Evolutionary conservation across 805 yeast species (phyloP).

Genomic region (Phaffomyces antillensis): DNA sequence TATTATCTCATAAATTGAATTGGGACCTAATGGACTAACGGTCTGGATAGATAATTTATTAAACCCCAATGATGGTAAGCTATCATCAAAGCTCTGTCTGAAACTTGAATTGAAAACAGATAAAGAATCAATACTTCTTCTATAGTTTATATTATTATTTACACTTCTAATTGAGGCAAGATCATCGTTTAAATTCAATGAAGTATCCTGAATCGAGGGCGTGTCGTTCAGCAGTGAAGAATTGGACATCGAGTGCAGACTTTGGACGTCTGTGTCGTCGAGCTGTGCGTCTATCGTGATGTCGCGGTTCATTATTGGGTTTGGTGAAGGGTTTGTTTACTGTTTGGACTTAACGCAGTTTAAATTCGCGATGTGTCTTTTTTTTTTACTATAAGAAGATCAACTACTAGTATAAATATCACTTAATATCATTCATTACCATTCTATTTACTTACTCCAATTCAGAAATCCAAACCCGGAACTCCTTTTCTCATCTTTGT

Average conservation of each 20-base stretch:
- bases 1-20: conserved; percentile 72
- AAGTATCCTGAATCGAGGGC: not conserved
- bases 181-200: conserved; percentile 27
- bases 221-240: conserved; percentile 5
- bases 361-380: too few relatives aligned
- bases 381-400: too few relatives aligned
- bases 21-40: conserved; percentile 58
- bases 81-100: conserved; percentile 29
- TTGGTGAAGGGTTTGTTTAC: not conserved
- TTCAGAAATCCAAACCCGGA: too few relatives aligned
- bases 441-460: too few relatives aligned
- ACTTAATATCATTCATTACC: too few relatives aligned
- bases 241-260: conserved; percentile 7
- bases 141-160: not conserved
- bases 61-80: conserved; percentile 30
- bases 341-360: too few relatives aligned
- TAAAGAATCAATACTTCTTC: conserved; percentile 28
- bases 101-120: conserved; percentile 22
- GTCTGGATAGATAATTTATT: conserved; percentile 32
- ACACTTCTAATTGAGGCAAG: conserved; percentile 19
- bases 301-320: too few relatives aligned
- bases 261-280: conserved; percentile 3
- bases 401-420: too few relatives aligned
- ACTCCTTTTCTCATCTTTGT: not conserved
- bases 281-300: too few relatives aligned